phyloP scores from a whole-genome alignment of 805 yeast species.

The Monosporozyma yasuniensis region DNA sequence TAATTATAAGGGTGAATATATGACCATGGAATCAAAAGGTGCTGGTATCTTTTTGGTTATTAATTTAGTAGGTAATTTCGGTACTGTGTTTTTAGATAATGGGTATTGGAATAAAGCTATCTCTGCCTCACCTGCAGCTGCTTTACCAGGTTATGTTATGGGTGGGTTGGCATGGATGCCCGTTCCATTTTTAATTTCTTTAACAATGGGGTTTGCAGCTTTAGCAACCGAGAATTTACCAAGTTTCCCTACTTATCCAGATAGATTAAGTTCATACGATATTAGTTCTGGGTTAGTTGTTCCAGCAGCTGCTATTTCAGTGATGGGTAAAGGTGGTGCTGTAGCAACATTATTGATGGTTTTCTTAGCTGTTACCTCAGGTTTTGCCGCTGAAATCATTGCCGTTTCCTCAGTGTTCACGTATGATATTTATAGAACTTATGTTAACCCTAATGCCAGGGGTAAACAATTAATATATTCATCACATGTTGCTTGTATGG shows the following conservation, averaged over 20 bases:
- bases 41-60: constrained; percentile 89
- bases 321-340: constrained; percentile 84
- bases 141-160: constrained; percentile 76
- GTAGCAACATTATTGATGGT: constrained; percentile 69
- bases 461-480: constrained; percentile 63
- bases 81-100: constrained; percentile 78
- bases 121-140: constrained; percentile 74
- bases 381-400: constrained; percentile 84
- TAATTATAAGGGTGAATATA: constrained; percentile 76
- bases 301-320: constrained; percentile 62
- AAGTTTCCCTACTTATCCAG: constrained; percentile 73
- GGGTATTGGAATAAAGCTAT: constrained; percentile 88
- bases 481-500: constrained; percentile 60
- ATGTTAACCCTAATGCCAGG: constrained; percentile 67
- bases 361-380: constrained; percentile 89
- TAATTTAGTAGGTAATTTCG: constrained; percentile 82
- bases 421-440: constrained; percentile 75
- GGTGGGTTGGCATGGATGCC: constrained; percentile 93
- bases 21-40: constrained; percentile 76
- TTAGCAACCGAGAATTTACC: constrained; percentile 62
- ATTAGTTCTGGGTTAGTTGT: constrained; percentile 74
- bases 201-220: constrained; percentile 83
- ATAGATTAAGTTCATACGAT: constrained; percentile 53
- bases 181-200: constrained; percentile 72
- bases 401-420: constrained; percentile 81